Evolutionary conservation across 495 filamentous ascomycete genomes (phyloP).

Genomic region (Neohortaea acidophila): DNA sequence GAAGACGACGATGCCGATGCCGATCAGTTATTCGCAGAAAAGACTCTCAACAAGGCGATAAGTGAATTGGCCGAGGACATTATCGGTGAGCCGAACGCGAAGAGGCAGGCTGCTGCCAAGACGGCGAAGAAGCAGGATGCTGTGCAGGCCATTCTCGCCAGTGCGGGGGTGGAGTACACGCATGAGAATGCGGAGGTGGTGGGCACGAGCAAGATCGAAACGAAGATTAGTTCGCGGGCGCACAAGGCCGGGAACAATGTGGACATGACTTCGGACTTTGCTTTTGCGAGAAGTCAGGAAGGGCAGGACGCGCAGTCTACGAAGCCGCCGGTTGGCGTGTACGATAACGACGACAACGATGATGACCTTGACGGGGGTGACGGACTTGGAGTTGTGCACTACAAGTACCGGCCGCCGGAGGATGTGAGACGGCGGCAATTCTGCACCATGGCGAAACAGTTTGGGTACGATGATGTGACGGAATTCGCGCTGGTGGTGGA

Average conservation of each 20-base stretch:
- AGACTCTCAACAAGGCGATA: constrained; percentile 48
- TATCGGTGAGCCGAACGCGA: constrained; percentile 16
- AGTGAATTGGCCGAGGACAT: constrained; percentile 62
- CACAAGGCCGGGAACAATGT: constrained; percentile 44
- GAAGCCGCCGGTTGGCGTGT: background rate
- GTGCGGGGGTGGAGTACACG: constrained; percentile 84
- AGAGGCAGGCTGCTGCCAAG: constrained; percentile 10
- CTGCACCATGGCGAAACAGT: constrained; percentile 68
- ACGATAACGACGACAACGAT: background rate
- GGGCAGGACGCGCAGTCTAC: background rate
- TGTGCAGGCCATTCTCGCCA: constrained; percentile 74
- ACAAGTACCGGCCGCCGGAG: constrained; percentile 58
- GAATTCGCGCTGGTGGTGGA: constrained; percentile 93
- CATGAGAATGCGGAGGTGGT: constrained; percentile 95
- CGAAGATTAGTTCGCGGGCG: constrained; percentile 58
- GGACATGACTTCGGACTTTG: constrained; percentile 26
- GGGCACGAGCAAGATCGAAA: constrained; percentile 73
- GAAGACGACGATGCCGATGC: constrained; percentile 26
- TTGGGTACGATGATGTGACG: constrained; percentile 59
- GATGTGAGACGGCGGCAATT: constrained; percentile 72
- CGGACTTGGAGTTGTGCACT: constrained; percentile 31
- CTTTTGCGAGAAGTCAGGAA: constrained; percentile 28
- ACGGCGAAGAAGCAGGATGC: constrained; percentile 43
- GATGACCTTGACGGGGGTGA: constrained; percentile 7
- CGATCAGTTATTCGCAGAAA: constrained; percentile 36